A percentile compares a stretch with the other conserved stretches of the same genome.
Conservation (phyloP, 495 filamentous ascomycete species). For the Aspergillus nanangensis region DNA sequence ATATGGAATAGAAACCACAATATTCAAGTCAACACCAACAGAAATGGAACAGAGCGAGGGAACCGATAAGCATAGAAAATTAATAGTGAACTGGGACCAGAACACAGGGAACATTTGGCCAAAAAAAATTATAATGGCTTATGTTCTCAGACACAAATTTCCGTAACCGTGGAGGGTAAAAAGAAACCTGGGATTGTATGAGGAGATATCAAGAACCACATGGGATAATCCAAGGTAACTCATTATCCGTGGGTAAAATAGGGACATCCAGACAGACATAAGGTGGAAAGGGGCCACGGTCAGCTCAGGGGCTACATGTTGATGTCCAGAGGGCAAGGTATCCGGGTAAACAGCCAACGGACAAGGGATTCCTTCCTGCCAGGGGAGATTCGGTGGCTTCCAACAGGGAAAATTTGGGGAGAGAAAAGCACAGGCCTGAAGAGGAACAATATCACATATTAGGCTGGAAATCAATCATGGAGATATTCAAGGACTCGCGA, state of each 20-base stretch:
- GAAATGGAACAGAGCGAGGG: background rate
- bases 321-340: background rate
- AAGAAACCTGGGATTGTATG: too few relatives aligned
- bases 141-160: too few relatives aligned
- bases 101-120: too few relatives aligned
- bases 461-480: background rate
- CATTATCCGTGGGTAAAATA: too few relatives aligned
- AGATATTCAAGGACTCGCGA: slow-evolving; percentile 38
- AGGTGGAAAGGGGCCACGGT: background rate
- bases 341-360: background rate
- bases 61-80: background rate
- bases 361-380: too few relatives aligned
- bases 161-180: too few relatives aligned
- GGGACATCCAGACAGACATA: too few relatives aligned
- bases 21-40: background rate
- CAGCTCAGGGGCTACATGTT: background rate
- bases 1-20: background rate
- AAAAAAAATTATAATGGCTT: too few relatives aligned
- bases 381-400: background rate
- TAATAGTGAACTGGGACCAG: too few relatives aligned
- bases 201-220: too few relatives aligned
- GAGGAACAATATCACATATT: background rate
- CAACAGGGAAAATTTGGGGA: background rate
- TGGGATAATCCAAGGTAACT: too few relatives aligned
- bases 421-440: background rate